Percentiles rank a stretch among this genome's conserved stretches.
Evolutionary conservation across 305 asterid genomes (phyloP).

Genomic region (Plantago coronopus): DNA sequence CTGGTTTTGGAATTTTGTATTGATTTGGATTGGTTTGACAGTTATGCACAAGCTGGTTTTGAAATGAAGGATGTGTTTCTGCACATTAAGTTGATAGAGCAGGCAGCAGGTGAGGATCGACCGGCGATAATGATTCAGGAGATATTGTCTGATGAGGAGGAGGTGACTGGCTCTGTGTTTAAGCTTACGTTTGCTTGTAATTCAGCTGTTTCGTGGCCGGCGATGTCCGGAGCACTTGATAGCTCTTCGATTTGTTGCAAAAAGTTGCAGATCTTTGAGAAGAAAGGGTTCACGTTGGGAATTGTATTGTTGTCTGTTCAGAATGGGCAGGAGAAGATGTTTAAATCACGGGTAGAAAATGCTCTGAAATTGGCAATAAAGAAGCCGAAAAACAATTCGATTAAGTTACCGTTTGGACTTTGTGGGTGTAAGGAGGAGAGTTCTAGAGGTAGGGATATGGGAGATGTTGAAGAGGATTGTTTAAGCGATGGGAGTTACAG

Average conservation of each 20-base stretch:
- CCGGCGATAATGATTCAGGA: conserved; percentile 82
- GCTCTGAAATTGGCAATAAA: conserved; percentile 66
- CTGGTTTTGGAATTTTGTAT: not conserved
- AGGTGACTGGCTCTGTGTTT: conserved; percentile 42
- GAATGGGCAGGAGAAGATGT: conserved; percentile 67
- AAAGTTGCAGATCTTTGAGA: conserved; percentile 87
- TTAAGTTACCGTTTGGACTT: conserved; percentile 84
- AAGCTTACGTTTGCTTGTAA: conserved; percentile 91
- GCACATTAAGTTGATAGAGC: conserved; percentile 86
- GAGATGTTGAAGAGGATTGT: conserved; percentile 60
- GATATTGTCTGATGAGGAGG: conserved; percentile 50
- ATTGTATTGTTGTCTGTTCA: conserved; percentile 57
- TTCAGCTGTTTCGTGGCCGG: conserved; percentile 81
- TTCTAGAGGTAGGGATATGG: conserved; percentile 55
- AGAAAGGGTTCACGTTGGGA: conserved; percentile 84
- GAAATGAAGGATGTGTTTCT: conserved; percentile 95
- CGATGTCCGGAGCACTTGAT: conserved; percentile 86
- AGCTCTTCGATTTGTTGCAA: conserved; percentile 82
- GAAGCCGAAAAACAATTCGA: conserved; percentile 61
- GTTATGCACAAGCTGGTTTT: conserved; percentile 89
- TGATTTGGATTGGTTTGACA: conserved; percentile 21
- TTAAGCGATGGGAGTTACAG: conserved; percentile 48
- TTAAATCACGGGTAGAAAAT: conserved; percentile 67
- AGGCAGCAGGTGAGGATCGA: conserved; percentile 65
- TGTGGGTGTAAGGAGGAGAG: conserved; percentile 92